phyloP scores from a whole-genome alignment of 345 rosid genomes.

The Lumnitzera racemosa region DNA sequence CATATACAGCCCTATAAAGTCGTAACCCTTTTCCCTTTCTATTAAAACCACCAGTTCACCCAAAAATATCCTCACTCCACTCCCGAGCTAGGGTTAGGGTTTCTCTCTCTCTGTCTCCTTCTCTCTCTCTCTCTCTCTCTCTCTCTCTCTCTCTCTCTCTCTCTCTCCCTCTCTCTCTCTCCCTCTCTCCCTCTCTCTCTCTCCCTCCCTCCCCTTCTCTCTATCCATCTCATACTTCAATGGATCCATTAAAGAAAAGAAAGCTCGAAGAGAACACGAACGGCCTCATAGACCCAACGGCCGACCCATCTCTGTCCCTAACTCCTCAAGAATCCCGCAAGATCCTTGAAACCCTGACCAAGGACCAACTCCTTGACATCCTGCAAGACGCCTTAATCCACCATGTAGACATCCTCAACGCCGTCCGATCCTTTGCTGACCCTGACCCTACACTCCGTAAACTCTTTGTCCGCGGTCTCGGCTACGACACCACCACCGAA shows the following conservation, averaged over 20 bases:
- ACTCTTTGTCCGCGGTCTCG: conserved; percentile 76
- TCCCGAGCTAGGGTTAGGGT: no score
- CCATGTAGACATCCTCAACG: conserved; percentile 42
- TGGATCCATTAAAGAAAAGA: conserved; percentile 58
- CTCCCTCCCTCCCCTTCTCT: neutral
- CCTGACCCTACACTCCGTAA: conserved; percentile 63
- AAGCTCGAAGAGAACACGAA: conserved; percentile 48
- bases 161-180: neutral
- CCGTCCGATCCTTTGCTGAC: conserved; percentile 53
- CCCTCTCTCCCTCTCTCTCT: neutral
- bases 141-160: neutral
- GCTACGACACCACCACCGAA: conserved; percentile 79
- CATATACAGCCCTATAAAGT: no score
- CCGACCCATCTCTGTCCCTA: conserved; percentile 16
- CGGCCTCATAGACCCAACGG: conserved; percentile 3
- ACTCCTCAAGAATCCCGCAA: conserved; percentile 45
- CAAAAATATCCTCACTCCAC: no score
- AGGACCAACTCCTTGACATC: conserved; percentile 60
- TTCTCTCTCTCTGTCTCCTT: neutral
- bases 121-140: neutral
- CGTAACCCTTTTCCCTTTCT: no score
- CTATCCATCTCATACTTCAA: neutral
- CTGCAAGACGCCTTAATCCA: conserved; percentile 38
- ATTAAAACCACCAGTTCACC: no score
- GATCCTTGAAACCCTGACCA: conserved; percentile 47